phyloP scores from a whole-genome alignment of 495 filamentous ascomycete genomes.

The Neurospora sp. region DNA sequence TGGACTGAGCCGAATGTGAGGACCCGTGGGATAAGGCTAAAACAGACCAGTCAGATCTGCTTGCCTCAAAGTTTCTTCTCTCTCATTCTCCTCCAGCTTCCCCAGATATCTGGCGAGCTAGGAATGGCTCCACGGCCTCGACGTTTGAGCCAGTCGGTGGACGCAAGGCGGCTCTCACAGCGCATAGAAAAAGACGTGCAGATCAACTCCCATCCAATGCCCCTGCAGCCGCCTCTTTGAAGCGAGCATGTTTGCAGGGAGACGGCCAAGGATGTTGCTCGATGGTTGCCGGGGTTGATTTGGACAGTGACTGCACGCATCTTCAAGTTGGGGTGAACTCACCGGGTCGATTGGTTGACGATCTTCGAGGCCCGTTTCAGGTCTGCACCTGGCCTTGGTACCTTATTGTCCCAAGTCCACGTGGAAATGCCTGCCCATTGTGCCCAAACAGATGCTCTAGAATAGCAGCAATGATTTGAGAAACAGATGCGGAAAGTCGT shows the following conservation, averaged over 20 bases:
- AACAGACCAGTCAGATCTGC: neutral
- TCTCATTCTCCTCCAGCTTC: neutral
- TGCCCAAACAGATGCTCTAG: neutral
- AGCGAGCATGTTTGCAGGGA: neutral
- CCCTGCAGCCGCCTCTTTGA: neutral
- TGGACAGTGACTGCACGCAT: conserved; percentile 8
- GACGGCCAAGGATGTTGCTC: neutral
- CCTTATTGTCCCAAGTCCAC: neutral
- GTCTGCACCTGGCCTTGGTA: neutral
- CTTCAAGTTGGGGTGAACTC: conserved; percentile 12
- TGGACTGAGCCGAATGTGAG: neutral
- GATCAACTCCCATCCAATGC: neutral
- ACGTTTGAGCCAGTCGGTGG: neutral
- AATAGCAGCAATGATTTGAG: neutral
- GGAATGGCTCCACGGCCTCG: neutral
- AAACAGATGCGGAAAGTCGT: neutral
- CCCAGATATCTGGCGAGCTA: neutral
- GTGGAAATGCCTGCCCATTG: neutral
- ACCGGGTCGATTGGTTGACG: conserved; percentile 20
- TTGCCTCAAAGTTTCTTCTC: neutral
- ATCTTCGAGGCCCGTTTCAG: conserved; percentile 21
- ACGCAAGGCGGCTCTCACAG: neutral
- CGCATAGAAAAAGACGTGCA: neutral
- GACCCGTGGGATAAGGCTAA: neutral
- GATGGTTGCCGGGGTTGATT: conserved; percentile 4